phyloP scores from a whole-genome alignment of 1,284 basidiomycete genomes.

The Irpex rosettiformis region DNA sequence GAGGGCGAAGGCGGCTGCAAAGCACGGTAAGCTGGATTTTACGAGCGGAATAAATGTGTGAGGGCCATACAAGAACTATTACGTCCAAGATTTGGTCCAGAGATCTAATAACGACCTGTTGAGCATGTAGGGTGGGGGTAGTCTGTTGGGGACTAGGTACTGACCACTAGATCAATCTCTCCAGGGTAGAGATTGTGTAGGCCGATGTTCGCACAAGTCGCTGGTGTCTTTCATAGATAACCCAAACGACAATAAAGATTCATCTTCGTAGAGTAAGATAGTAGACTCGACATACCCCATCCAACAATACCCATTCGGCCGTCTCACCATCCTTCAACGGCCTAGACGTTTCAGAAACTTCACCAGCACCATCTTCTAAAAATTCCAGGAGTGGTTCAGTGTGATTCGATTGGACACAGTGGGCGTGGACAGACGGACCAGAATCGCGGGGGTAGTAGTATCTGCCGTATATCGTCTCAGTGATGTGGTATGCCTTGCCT shows the following conservation, averaged over 20 bases:
- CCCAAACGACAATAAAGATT: not conserved
- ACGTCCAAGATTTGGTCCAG: conserved; percentile 75
- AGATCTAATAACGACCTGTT: conserved; percentile 60
- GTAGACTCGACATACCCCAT: conserved; percentile 69
- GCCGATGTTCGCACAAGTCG: conserved; percentile 86
- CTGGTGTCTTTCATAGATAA: conserved; percentile 62
- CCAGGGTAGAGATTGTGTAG: conserved; percentile 84
- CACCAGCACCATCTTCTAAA: conserved; percentile 65
- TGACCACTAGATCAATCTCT: conserved; percentile 80
- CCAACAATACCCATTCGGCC: conserved; percentile 86
- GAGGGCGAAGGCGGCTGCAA: conserved; percentile 76
- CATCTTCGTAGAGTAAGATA: not conserved
- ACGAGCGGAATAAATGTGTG: not conserved
- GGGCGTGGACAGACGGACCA: conserved; percentile 31
- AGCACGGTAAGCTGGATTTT: not conserved
- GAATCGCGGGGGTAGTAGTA: conserved; percentile 81
- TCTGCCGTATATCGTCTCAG: conserved; percentile 67
- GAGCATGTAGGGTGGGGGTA: not conserved
- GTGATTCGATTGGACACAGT: not conserved
- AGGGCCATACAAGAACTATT: conserved; percentile 66
- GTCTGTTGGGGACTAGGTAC: conserved; percentile 21
- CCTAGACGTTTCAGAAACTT: conserved; percentile 57
- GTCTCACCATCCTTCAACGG: conserved; percentile 73
- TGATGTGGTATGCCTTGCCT: conserved; percentile 86
- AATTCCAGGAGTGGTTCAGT: conserved; percentile 4